phyloP scores from a whole-genome alignment of 352 stramenopile genomes.

The Pythium monospermum region DNA sequence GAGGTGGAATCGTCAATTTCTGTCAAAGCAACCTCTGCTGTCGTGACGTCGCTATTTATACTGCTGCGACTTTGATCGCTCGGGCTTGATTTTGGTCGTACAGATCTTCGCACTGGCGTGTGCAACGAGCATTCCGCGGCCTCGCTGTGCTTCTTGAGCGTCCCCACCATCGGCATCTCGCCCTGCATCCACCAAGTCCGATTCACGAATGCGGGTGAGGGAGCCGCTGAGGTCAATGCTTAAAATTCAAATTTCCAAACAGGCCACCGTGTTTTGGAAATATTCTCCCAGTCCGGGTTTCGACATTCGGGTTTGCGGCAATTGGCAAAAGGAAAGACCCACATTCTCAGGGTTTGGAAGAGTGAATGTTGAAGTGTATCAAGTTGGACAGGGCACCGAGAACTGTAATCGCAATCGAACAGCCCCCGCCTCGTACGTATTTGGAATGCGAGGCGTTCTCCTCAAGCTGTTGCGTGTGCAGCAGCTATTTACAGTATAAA shows the following conservation, averaged over 20 bases:
- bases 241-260: conserved; percentile 27
- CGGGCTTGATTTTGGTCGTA: conserved; percentile 13
- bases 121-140: conserved; percentile 13
- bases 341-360: background rate
- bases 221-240: no score
- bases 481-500: background rate
- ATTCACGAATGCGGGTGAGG: no score
- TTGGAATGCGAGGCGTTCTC: no score
- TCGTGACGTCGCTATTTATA: conserved; percentile 6
- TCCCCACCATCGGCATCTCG: conserved; percentile 24
- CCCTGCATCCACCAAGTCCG: conserved; percentile 17
- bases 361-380: conserved; percentile 19
- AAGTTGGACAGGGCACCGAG: background rate
- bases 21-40: background rate
- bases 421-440: no score
- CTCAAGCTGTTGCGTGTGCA: no score
- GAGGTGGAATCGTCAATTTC: background rate
- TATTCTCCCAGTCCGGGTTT: background rate
- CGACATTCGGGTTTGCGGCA: background rate
- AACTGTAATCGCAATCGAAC: conserved; percentile 6
- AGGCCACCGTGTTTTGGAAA: conserved; percentile 8
- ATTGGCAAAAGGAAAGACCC: background rate
- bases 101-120: conserved; percentile 11
- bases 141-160: conserved; percentile 18
- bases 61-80: conserved; percentile 1